Percentiles rank a stretch among this genome's conserved stretches.
Conservation (phyloP, 345 rosid genomes). For the Gossypium thurberi region DNA sequence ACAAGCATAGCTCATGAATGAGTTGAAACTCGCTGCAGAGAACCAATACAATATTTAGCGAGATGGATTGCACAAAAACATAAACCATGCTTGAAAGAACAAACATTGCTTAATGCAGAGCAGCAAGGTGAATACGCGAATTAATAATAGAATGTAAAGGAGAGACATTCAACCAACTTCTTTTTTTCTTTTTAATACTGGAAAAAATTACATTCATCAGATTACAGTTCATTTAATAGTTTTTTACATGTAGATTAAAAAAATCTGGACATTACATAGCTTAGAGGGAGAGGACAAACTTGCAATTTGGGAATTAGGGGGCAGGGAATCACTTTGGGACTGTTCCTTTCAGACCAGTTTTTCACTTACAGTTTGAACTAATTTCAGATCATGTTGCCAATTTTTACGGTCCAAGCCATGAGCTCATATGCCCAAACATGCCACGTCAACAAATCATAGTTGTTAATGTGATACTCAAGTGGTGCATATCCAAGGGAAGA, state of each 20-base stretch:
- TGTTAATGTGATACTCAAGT: background rate
- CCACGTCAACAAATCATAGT: background rate
- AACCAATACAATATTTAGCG: conserved; percentile 18
- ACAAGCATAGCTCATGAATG: conserved; percentile 95
- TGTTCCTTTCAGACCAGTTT: background rate
- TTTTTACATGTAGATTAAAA: background rate
- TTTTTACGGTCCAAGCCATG: background rate
- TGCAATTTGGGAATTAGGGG: background rate
- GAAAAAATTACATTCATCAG: background rate
- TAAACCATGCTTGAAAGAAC: background rate
- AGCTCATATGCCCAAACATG: background rate
- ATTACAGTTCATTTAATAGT: background rate
- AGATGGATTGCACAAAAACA: background rate
- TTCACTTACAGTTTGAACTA: background rate
- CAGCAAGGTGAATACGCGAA: background rate
- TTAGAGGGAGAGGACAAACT: background rate
- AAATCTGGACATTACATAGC: background rate
- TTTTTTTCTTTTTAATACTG: background rate
- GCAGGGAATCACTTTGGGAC: background rate
- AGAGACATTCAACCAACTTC: background rate
- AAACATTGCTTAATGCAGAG: background rate
- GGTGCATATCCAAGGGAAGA: background rate
- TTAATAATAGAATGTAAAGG: background rate
- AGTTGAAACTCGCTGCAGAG: conserved; percentile 90
- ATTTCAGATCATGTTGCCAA: background rate